Base-by-base conservation (phyloP, 176 grass and related monocot species). In the Oryza brachyantha region DNA sequence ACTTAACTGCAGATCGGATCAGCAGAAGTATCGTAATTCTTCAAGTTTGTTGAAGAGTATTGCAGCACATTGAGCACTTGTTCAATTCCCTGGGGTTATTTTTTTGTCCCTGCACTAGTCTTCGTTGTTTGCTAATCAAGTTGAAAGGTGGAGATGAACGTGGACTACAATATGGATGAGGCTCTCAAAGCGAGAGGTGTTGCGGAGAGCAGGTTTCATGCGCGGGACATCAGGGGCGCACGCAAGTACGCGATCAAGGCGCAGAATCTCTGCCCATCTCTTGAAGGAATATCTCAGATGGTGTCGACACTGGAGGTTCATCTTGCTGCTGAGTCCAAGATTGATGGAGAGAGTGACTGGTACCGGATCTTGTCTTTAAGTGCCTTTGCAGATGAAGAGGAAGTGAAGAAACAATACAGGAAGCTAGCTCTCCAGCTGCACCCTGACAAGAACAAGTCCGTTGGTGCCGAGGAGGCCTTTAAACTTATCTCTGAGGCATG, bases 381-480 rank as follows among this genome's bases (percentile, higher is more conserved):
- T 61, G 77, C 92, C 21, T 90, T 80, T 48, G 77, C 83, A 22
- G 92, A 94, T 58, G 96, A 98, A 82, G 96, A 98, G 71, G 84
- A 87, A 54, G 81, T 98, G 50, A 98, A 92, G 86, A 94, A 98
- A 21, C 92, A 94, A 24, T 94, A 98, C 78, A 94, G 90, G 66
- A 93, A 86, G 65, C 83, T 98, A 70, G 90, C 85, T 41, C 80
- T 98, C 31, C 88, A 91, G 71, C 77, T 98, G 64, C 96, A 98
- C 61, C 95, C 95, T 46, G 95, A 98, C 66, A 98, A 94, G 79
- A 98, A 98, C 80, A 98, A 90, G 79, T 94, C 89, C 8, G 68
- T 93, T 11, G 92, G 95, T 40, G 90, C 90, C 13, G 92, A 92
- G 79, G 81, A 81, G 70, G 92, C 95, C 74, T 94, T 98, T 69